Percentiles rank a stretch among this genome's conserved stretches.
These are phyloP conservation scores for Juncus inflexus DNA, from an alignment of 176 grass and related monocot genomes.

Conservation along the genomic window DNA sequence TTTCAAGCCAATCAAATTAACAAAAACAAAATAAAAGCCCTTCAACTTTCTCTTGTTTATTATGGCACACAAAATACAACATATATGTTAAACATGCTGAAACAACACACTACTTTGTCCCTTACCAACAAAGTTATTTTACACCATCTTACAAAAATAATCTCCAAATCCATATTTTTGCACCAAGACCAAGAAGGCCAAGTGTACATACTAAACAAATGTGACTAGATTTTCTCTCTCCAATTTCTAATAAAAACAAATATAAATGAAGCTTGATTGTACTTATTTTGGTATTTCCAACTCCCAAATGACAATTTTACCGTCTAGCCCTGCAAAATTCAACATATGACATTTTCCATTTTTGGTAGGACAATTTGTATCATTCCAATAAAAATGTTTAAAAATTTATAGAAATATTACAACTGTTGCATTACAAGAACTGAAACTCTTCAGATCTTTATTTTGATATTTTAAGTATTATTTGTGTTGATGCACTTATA, in stretches of 20 bases:
- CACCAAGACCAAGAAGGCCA: slow-evolving; percentile 7
- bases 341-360: slow-evolving; percentile 19
- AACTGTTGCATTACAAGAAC: slow-evolving; percentile 12
- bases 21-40: too few species aligned
- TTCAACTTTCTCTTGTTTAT: too few species aligned
- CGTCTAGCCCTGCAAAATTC: slow-evolving; percentile 63
- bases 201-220: slow-evolving; percentile 23
- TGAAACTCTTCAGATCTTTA: not conserved
- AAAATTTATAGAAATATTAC: slow-evolving; percentile 3
- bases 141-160: slow-evolving; percentile 10
- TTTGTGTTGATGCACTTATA: too few species aligned
- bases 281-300: slow-evolving; percentile 44
- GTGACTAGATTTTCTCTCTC: slow-evolving; percentile 18
- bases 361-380: not conserved
- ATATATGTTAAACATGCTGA: slow-evolving; percentile 14
- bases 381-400: slow-evolving; percentile 13
- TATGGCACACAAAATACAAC: slow-evolving; percentile 13
- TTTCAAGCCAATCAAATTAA: too few species aligned
- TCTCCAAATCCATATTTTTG: slow-evolving; percentile 3
- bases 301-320: slow-evolving; percentile 95
- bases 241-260: slow-evolving; percentile 23
- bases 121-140: not conserved
- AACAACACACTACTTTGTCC: not conserved
- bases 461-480: too few species aligned
- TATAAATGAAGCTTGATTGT: slow-evolving; percentile 9